Evolutionary conservation across 495 filamentous ascomycete genomes (phyloP).

Genomic region (Emericellopsis terricola): DNA sequence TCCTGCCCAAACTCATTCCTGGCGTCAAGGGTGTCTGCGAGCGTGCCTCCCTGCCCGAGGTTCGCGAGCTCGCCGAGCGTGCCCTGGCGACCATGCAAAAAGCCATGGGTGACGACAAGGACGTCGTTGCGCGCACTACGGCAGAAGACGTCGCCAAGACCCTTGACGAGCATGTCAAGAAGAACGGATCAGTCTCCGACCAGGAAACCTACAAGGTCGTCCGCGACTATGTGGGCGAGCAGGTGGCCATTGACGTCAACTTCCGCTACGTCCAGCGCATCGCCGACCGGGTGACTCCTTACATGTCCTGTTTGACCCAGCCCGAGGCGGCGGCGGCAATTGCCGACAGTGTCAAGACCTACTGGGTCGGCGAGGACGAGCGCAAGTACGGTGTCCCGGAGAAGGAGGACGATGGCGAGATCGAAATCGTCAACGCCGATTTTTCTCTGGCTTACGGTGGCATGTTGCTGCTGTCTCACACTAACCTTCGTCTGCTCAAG

Average conservation of each 20-base stretch:
- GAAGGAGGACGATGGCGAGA: slow-evolving; percentile 64
- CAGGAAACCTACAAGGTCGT: slow-evolving; percentile 50
- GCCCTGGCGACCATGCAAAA: slow-evolving; percentile 80
- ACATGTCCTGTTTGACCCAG: slow-evolving; percentile 52
- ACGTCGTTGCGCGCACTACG: slow-evolving; percentile 48
- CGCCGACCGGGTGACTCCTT: slow-evolving; percentile 42
- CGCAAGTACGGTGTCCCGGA: slow-evolving; percentile 73
- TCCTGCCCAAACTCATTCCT: slow-evolving; percentile 88
- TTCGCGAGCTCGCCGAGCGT: slow-evolving; percentile 72
- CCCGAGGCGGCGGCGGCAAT: slow-evolving; percentile 36
- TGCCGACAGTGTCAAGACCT: slow-evolving; percentile 44
- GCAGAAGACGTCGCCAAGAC: slow-evolving; percentile 59
- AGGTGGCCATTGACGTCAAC: slow-evolving; percentile 83
- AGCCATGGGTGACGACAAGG: slow-evolving; percentile 65
- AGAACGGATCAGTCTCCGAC: slow-evolving; percentile 38
- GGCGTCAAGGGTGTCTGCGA: slow-evolving; percentile 80
- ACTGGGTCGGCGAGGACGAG: slow-evolving; percentile 65
- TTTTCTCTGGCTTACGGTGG: slow-evolving; percentile 97
- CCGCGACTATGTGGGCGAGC: slow-evolving; percentile 59
- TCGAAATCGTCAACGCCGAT: slow-evolving; percentile 93
- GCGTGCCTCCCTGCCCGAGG: slow-evolving; percentile 82
- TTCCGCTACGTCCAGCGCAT: slow-evolving; percentile 63
- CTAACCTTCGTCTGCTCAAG: slow-evolving; percentile 83
- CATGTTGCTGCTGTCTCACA: slow-evolving; percentile 94
- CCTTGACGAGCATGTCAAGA: slow-evolving; percentile 57